Percentiles rank a stretch among this genome's conserved stretches.
These are phyloP conservation scores for Trametes gibbosa DNA, from an alignment of 768 basidiomycete genomes.

Conservation along the genomic window DNA sequence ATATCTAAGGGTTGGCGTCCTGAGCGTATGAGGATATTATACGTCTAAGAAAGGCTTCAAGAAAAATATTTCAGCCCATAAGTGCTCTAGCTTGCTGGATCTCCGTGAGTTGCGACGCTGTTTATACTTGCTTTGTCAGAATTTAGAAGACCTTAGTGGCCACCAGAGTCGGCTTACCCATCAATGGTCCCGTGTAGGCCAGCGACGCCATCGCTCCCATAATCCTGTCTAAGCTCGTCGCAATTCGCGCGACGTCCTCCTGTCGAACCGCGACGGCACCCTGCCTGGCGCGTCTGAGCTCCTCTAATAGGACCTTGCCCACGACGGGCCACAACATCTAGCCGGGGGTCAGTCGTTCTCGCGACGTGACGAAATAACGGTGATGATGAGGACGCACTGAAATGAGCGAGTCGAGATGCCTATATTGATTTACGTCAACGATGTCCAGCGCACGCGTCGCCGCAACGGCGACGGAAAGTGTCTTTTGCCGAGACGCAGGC, in stretches of 20 bases:
- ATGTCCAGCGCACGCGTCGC: conserved; percentile 17
- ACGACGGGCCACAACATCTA: conserved; percentile 24
- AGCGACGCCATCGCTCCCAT: conserved; percentile 21
- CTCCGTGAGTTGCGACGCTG: conserved; percentile 4
- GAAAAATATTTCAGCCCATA: background rate
- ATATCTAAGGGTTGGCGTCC: no score
- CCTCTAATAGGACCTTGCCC: conserved; percentile 22
- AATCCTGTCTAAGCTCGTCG: conserved; percentile 20
- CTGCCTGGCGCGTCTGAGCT: conserved; percentile 15
- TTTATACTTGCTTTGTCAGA: background rate
- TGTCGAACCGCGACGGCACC: background rate
- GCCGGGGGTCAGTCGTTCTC: background rate
- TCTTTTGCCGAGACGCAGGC: conserved; percentile 20
- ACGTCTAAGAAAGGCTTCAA: background rate
- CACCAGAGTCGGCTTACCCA: conserved; percentile 20
- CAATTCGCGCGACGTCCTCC: conserved; percentile 13
- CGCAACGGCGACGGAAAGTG: conserved; percentile 21
- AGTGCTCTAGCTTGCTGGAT: conserved; percentile 7
- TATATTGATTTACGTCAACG: conserved; percentile 12
- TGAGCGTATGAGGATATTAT: background rate
- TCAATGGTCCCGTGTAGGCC: conserved; percentile 20
- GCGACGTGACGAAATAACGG: background rate
- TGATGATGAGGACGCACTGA: conserved; percentile 22
- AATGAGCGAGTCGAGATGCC: conserved; percentile 25
- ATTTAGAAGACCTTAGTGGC: background rate